A percentile compares a stretch with the other conserved stretches of the same genome.
Conservation (phyloP, 2,329 filamentous ascomycete species). For the Diaporthe sp. region DNA sequence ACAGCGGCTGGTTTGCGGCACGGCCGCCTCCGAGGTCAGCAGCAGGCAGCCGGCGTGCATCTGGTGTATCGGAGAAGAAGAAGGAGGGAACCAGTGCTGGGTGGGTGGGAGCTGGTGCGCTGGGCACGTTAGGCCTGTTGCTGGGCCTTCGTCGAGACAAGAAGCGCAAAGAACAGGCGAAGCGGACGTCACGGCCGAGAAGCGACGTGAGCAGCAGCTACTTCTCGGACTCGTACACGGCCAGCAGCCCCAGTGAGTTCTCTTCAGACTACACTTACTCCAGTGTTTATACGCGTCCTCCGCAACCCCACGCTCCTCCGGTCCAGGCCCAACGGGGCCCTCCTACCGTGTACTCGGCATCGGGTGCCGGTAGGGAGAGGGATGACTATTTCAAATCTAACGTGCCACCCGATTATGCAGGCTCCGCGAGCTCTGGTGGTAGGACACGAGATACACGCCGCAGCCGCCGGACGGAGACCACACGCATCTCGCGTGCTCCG, state of each 20-base stretch:
- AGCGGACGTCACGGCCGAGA: constrained; percentile 47
- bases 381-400: constrained; percentile 40
- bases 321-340: constrained; percentile 25
- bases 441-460: constrained; percentile 53
- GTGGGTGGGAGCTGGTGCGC: constrained; percentile 66
- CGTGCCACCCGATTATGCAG: constrained; percentile 39
- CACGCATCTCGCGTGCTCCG: constrained; percentile 37
- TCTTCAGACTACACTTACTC: constrained; percentile 38
- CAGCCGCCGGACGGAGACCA: constrained; percentile 39
- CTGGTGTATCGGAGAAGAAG: constrained; percentile 57
- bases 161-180: constrained; percentile 57
- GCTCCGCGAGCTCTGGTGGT: constrained; percentile 56
- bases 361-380: constrained; percentile 32
- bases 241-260: constrained; percentile 65
- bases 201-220: constrained; percentile 64
- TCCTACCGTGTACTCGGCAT: constrained; percentile 27
- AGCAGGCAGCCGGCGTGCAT: constrained; percentile 54
- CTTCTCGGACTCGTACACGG: constrained; percentile 67
- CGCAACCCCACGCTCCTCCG: constrained; percentile 30
- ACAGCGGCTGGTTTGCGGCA: constrained; percentile 36
- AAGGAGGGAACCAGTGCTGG: constrained; percentile 59
- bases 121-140: constrained; percentile 64
- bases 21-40: constrained; percentile 54
- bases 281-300: constrained; percentile 37
- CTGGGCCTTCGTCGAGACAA: constrained; percentile 66